Percentiles rank a stretch among this genome's conserved stretches.
These are phyloP conservation scores for Infundibulicybe gibba DNA, from an alignment of 768 basidiomycete species.

Conservation along the genomic window DNA sequence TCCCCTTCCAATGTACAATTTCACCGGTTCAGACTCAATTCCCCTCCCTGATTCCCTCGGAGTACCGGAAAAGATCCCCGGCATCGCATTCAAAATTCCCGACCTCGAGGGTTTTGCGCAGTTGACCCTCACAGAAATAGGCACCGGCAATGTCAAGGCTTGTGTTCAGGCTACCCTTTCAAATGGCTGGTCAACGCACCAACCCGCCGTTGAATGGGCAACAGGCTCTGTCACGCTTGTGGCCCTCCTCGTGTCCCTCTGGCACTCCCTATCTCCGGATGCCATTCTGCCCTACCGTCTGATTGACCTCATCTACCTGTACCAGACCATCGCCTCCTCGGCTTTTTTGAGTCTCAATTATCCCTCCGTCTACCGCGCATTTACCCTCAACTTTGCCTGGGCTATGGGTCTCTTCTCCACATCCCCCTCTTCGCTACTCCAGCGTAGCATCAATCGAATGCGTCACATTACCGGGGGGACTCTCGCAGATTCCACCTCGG, in stretches of 20 bases:
- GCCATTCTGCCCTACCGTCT: constrained; percentile 71
- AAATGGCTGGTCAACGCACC: constrained; percentile 85
- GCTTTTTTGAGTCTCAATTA: constrained; percentile 85
- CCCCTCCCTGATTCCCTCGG: constrained; percentile 57
- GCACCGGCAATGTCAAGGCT: constrained; percentile 72
- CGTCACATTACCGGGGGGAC: constrained; percentile 79
- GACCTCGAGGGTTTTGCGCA: constrained; percentile 90
- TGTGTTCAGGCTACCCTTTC: constrained; percentile 91
- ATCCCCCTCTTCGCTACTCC: constrained; percentile 54
- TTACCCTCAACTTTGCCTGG: constrained; percentile 87
- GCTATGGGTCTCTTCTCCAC: constrained; percentile 68
- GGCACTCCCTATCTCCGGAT: constrained; percentile 52
- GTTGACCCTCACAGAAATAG: constrained; percentile 64
- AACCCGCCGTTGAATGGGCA: constrained; percentile 73
- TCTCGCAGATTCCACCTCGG: constrained; percentile 54
- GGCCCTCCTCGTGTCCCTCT: constrained; percentile 59
- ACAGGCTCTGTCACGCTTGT: constrained; percentile 66
- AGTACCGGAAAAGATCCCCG: constrained; percentile 58
- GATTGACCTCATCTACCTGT: constrained; percentile 78
- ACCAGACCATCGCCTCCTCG: constrained; percentile 80
- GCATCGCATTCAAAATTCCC: constrained; percentile 82
- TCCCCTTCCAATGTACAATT: constrained; percentile 79
- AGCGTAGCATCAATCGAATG: constrained; percentile 78
- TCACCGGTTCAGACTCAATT: constrained; percentile 76
- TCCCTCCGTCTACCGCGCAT: constrained; percentile 78